Base-by-base conservation (phyloP, 352 stramenopile genomes). In the Pythium angustatum region DNA sequence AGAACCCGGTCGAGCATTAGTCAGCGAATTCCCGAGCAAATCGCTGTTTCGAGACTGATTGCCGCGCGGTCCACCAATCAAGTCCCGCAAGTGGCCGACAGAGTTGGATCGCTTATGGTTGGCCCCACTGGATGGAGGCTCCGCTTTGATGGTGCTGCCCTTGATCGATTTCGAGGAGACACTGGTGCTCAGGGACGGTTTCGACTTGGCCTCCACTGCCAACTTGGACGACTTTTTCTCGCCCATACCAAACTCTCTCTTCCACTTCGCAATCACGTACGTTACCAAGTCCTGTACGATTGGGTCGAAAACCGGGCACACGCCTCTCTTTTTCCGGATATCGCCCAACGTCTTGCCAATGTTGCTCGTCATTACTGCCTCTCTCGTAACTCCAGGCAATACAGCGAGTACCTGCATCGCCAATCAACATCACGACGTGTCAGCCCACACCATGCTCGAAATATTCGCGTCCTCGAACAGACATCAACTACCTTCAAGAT, bases 181-280 rank as follows among this genome's bases (percentile, higher is more conserved):
- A 43, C 2, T 50, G 38, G 8, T 59, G 30, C 21, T 52, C 36
- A n/a, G 28, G 12, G 34, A 38, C 11, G 52, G 11, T 28, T 60
- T 69, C 6, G 27, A 40, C 14, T 69, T 52, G 9, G 11, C 36
- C 12, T 58, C 45, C 19, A 38, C 45, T 15, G 3, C 22, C 31
- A 17, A 3, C n/a, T 55, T 61, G 15, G 26, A n/a, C 6, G 44
- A 38, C 3, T 56, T 57, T 30, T 64, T 64, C 2, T 64, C 33
- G 6, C 1, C 11, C 17, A 58, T 48, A 4, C 30, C 47, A 1
- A 70, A 21, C 2, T 58, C 51, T 41, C 54, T 60, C 19, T 81
- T 89, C 77, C 84, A 85, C 52, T 87, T 88, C 19, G 75, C 54
- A 49, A 88, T 78, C 28, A 88, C 63, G 72, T 75, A 91, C 0